These are phyloP conservation scores for Atkinsonella texensis DNA, from an alignment of 2,329 filamentous ascomycete genomes.

Conservation along the genomic window DNA sequence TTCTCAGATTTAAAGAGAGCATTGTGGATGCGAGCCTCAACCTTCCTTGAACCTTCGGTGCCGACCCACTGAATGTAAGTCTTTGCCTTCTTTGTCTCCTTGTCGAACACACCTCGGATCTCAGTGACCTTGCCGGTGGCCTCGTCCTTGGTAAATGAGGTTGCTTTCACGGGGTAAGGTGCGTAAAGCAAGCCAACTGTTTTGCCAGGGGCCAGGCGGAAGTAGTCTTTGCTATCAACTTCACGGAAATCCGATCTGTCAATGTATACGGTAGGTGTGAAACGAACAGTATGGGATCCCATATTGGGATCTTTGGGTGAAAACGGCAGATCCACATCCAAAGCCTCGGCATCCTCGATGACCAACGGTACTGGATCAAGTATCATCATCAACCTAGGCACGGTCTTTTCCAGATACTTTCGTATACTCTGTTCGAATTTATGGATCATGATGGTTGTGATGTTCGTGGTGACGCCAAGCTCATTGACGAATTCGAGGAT, in stretches of 20 bases:
- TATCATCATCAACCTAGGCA: constrained; percentile 81
- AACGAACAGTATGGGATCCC: constrained; percentile 45
- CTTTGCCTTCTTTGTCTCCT: constrained; percentile 62
- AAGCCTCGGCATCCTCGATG: constrained; percentile 60
- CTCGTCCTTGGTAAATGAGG: constrained; percentile 56
- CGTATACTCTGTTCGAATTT: constrained; percentile 81
- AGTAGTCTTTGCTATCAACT: constrained; percentile 63
- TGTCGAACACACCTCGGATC: constrained; percentile 53
- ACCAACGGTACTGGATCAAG: constrained; percentile 74
- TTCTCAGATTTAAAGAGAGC: constrained; percentile 78
- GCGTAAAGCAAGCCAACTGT: constrained; percentile 63
- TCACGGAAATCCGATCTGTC: constrained; percentile 73
- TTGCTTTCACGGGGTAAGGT: constrained; percentile 59
- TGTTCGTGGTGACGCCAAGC: constrained; percentile 76
- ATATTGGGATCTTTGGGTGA: constrained; percentile 65
- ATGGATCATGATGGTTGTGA: constrained; percentile 64
- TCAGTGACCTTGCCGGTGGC: constrained; percentile 51
- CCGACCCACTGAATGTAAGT: constrained; percentile 85
- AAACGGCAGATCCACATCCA: constrained; percentile 62
- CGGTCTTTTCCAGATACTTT: constrained; percentile 75
- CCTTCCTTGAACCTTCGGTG: constrained; percentile 50
- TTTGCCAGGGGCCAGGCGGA: constrained; percentile 68
- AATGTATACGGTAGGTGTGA: constrained; percentile 75
- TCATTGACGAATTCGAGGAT: constrained; percentile 86
- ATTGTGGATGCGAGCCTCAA: constrained; percentile 70